Evolutionary conservation across 2,329 filamentous ascomycete genomes (phyloP).

Genomic region (Scleromitrula shiraiana): DNA sequence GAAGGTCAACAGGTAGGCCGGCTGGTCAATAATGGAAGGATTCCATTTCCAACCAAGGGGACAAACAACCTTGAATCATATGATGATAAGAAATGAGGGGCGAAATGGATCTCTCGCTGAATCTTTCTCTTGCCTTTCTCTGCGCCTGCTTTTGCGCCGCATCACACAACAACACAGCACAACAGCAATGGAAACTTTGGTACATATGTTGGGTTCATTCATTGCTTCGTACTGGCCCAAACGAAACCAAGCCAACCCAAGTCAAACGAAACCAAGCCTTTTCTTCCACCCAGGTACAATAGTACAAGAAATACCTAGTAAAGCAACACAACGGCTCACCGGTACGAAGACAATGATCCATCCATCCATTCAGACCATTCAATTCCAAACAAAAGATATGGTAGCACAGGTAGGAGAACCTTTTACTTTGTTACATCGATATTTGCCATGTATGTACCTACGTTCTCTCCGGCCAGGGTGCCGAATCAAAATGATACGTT

Average conservation of each 20-base stretch:
- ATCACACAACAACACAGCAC: not conserved
- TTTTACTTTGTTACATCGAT: not conserved
- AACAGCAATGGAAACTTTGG: not conserved
- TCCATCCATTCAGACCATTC: no score
- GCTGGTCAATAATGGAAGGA: constrained; percentile 2
- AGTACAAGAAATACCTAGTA: no score
- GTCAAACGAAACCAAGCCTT: no score
- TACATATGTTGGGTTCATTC: not conserved
- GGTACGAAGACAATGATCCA: no score
- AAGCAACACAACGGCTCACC: no score
- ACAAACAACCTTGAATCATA: not conserved
- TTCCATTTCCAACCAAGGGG: not conserved
- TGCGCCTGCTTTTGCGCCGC: not conserved
- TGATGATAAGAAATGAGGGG: constrained; percentile 6
- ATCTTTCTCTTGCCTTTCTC: no score
- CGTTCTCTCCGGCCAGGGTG: constrained; percentile 1
- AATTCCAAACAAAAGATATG: not conserved
- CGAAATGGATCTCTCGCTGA: not conserved
- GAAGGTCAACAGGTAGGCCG: no score
- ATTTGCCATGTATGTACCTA: no score
- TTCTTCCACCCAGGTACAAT: no score
- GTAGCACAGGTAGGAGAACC: no score
- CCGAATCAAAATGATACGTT: not conserved
- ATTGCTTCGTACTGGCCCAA: no score
- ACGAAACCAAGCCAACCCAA: no score